Evolutionary conservation across 2,329 filamentous ascomycete species (phyloP).

Genomic region (Colletotrichum sojae): DNA sequence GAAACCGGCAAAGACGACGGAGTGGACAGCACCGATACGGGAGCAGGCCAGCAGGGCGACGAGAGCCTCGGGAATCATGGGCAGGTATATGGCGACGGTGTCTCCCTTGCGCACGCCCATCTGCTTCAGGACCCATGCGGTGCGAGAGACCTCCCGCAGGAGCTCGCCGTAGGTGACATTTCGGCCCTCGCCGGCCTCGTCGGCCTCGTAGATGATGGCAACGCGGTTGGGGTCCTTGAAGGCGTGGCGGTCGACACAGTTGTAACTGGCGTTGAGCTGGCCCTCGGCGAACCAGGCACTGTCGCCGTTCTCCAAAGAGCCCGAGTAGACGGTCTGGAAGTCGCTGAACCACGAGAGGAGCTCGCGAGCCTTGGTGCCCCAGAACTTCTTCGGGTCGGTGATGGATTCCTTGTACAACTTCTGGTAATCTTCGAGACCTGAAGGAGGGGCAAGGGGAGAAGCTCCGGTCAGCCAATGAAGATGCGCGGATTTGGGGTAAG

Average conservation of each 20-base stretch:
- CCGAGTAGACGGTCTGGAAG: slow-evolving; percentile 89
- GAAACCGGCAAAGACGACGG: slow-evolving; percentile 97
- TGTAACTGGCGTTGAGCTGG: slow-evolving; percentile 94
- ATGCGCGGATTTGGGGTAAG: slow-evolving; percentile 38
- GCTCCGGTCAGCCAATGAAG: slow-evolving; percentile 39
- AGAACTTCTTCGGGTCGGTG: slow-evolving; percentile 89
- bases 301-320: slow-evolving; percentile 84
- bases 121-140: slow-evolving; percentile 90
- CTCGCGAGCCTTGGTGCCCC: slow-evolving; percentile 87
- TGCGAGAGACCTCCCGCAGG: slow-evolving; percentile 89
- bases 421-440: slow-evolving; percentile 77
- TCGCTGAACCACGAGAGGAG: slow-evolving; percentile 91
- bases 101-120: slow-evolving; percentile 98
- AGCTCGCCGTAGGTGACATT: slow-evolving; percentile 95
- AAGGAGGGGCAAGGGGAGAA: slow-evolving; percentile 29
- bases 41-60: slow-evolving; percentile 91
- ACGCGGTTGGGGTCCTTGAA: slow-evolving; percentile 92
- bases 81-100: slow-evolving; percentile 95
- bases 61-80: slow-evolving; percentile 98
- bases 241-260: slow-evolving; percentile 97
- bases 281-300: slow-evolving; percentile 96
- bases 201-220: slow-evolving; percentile 98
- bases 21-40: slow-evolving; percentile 96
- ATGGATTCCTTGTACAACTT: slow-evolving; percentile 87
- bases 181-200: slow-evolving; percentile 89